phyloP scores from a whole-genome alignment of 257 asterid genomes.

The Jacaranda mimosifolia region DNA sequence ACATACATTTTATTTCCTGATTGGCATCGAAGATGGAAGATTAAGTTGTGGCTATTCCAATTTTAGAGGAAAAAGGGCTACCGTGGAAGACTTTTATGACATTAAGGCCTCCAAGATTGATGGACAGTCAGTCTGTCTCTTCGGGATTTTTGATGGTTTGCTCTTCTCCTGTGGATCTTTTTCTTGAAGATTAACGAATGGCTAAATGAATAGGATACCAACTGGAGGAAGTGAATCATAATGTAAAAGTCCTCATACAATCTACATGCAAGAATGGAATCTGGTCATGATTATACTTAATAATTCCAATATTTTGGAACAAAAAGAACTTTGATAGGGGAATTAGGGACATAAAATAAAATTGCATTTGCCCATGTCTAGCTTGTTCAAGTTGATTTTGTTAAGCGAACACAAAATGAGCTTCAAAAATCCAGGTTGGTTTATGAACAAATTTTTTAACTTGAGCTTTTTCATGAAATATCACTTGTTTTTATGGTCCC shows the following conservation, averaged over 20 bases:
- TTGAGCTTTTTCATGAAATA: slow-evolving; percentile 20
- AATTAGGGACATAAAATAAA: slow-evolving; percentile 1
- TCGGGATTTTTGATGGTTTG: slow-evolving; percentile 98
- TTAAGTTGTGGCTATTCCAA: slow-evolving; percentile 94
- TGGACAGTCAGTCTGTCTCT: slow-evolving; percentile 79
- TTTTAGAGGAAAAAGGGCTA: slow-evolving; percentile 94
- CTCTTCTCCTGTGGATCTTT: slow-evolving; percentile 27
- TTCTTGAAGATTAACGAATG: slow-evolving; percentile 23
- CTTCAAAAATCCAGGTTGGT: slow-evolving; percentile 10
- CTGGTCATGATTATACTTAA: slow-evolving; percentile 24
- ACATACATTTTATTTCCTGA: slow-evolving; percentile 39
- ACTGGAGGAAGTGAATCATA: slow-evolving; percentile 17
- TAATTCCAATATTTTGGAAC: neutral
- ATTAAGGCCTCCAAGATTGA: slow-evolving; percentile 76
- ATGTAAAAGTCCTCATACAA: slow-evolving; percentile 19
- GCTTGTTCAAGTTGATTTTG: slow-evolving; percentile 5
- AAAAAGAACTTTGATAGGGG: neutral
- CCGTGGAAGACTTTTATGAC: slow-evolving; percentile 98
- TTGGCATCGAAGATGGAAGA: slow-evolving; percentile 86
- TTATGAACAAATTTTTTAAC: neutral
- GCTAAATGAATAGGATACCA: neutral
- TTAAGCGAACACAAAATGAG: slow-evolving; percentile 8
- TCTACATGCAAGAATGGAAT: slow-evolving; percentile 14
- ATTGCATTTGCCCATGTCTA: slow-evolving; percentile 16
- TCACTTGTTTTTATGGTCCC: slow-evolving; percentile 27